Evolutionary conservation across 768 basidiomycete species (phyloP).

Genomic region (Suillus luteus): DNA sequence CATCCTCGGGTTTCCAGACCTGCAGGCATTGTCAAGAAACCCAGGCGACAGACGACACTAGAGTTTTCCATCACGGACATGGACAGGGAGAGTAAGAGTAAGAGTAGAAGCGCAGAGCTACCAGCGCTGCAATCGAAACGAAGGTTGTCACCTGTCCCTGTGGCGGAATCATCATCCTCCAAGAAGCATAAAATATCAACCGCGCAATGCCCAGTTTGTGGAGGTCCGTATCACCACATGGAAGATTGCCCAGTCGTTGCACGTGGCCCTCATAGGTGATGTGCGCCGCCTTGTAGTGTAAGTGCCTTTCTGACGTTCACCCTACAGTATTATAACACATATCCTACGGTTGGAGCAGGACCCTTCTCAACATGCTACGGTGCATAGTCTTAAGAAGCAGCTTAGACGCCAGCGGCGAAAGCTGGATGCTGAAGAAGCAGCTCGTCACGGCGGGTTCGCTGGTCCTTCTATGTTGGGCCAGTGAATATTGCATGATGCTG

Average conservation of each 20-base stretch:
- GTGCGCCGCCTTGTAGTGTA: conserved; percentile 13
- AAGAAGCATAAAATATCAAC: conserved; percentile 42
- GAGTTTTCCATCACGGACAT: conserved; percentile 1
- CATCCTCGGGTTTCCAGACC: conserved; percentile 5
- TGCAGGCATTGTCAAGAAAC: background rate
- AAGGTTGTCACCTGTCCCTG: conserved; percentile 32
- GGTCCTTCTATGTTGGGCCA: background rate
- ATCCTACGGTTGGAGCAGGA: conserved; percentile 47
- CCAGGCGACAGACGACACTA: background rate
- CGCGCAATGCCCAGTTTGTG: conserved; percentile 52
- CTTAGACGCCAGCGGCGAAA: conserved; percentile 38
- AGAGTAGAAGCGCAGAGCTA: background rate
- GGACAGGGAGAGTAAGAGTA: conserved; percentile 5
- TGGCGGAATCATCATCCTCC: conserved; percentile 24
- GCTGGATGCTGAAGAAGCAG: conserved; percentile 17
- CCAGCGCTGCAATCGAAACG: conserved; percentile 37
- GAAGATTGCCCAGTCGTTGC: conserved; percentile 58
- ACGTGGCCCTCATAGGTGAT: conserved; percentile 56
- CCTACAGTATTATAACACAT: conserved; percentile 42
- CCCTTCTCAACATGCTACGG: conserved; percentile 36
- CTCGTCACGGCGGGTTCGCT: background rate
- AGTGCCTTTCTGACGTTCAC: conserved; percentile 14
- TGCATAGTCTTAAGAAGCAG: conserved; percentile 42
- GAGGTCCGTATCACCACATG: conserved; percentile 44
- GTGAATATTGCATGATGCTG: conserved; percentile 8